phyloP scores from a whole-genome alignment of 2,329 filamentous ascomycete genomes.

The Pseudocercospora pini-densiflorae region DNA sequence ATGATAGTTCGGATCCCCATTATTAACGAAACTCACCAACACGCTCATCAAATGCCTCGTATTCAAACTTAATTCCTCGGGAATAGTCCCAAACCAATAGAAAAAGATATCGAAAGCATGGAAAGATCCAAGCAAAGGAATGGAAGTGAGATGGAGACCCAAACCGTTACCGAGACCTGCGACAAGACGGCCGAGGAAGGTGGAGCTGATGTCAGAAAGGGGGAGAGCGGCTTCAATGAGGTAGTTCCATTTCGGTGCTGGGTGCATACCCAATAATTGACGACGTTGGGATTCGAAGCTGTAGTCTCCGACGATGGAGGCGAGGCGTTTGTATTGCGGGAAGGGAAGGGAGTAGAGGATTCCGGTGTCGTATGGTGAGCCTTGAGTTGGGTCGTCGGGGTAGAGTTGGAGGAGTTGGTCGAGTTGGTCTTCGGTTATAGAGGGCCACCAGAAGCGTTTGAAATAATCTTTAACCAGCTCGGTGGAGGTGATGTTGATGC shows the following conservation, averaged over 20 bases:
- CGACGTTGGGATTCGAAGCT: conserved; percentile 24
- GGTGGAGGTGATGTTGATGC: conserved; percentile 24
- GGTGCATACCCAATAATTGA: conserved; percentile 10
- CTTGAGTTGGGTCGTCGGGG: conserved; percentile 16
- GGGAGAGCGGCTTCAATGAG: conserved; percentile 17
- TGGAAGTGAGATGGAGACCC: background rate
- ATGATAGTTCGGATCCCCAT: conserved; percentile 24
- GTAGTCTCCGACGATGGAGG: conserved; percentile 25
- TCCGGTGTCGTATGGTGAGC: conserved; percentile 19
- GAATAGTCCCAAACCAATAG: conserved; percentile 20
- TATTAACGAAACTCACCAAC: conserved; percentile 24
- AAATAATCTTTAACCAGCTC: conserved; percentile 27
- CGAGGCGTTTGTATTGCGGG: conserved; percentile 25
- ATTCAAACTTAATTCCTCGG: conserved; percentile 16
- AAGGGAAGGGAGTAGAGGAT: conserved; percentile 11
- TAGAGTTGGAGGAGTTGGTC: conserved; percentile 22
- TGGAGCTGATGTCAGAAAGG: conserved; percentile 1
- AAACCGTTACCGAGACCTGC: conserved; percentile 9
- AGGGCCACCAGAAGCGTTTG: conserved; percentile 24
- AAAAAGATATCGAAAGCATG: conserved; percentile 26
- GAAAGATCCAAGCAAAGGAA: conserved; percentile 24
- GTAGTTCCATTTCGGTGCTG: conserved; percentile 19
- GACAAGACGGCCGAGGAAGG: conserved; percentile 8
- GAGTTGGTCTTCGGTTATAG: conserved; percentile 21
- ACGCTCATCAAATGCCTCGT: conserved; percentile 15